phyloP scores from a whole-genome alignment of 345 rosid genomes.

The Atalantia buxifolia region DNA sequence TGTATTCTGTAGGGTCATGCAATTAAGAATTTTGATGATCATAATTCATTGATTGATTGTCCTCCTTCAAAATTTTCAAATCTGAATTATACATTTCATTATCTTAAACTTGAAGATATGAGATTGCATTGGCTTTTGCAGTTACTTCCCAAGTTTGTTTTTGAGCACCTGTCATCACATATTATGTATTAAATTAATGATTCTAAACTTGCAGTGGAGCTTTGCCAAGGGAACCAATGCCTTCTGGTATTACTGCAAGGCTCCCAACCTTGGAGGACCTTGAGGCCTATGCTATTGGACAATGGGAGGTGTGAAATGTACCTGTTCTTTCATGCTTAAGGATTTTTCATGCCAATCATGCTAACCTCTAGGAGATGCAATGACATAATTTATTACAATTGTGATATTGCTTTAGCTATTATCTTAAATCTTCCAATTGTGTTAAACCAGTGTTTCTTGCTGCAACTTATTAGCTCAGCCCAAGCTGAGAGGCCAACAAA shows the following conservation, averaged over 20 bases:
- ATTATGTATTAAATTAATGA: slow-evolving; percentile 13
- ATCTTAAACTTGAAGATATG: background rate
- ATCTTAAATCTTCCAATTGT: slow-evolving; percentile 31
- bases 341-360: slow-evolving; percentile 5
- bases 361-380: background rate
- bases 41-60: background rate
- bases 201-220: slow-evolving; percentile 56
- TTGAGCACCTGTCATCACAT: background rate
- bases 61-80: background rate
- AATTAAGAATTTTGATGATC: background rate
- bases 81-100: background rate
- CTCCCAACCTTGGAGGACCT: slow-evolving; percentile 83
- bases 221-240: slow-evolving; percentile 91
- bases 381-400: background rate
- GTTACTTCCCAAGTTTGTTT: slow-evolving; percentile 1
- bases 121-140: slow-evolving; percentile 8
- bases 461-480: slow-evolving; percentile 81
- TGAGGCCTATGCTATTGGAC: slow-evolving; percentile 71
- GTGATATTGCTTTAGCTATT: slow-evolving; percentile 16
- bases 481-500: slow-evolving; percentile 66
- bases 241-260: slow-evolving; percentile 44
- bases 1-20: background rate
- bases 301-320: slow-evolving; percentile 84
- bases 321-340: slow-evolving; percentile 3
- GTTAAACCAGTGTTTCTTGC: slow-evolving; percentile 73